These are phyloP conservation scores for Beauveria scarabaeidicola DNA, from an alignment of 2,329 filamentous ascomycete species.

Conservation along the genomic window DNA sequence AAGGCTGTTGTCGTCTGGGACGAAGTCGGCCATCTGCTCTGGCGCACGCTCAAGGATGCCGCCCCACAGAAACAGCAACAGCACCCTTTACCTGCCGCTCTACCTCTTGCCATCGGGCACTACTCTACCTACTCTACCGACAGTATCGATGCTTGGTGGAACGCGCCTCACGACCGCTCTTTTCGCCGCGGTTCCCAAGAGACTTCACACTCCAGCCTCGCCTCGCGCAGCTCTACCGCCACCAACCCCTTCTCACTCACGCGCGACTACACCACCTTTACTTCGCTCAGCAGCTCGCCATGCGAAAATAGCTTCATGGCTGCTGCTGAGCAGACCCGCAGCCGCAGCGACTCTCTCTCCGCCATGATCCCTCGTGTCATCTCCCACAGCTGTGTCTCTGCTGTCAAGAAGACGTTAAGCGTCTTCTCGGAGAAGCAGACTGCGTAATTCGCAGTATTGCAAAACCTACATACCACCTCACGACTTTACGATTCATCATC, in stretches of 20 bases:
- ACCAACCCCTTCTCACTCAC: background rate
- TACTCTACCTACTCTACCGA: background rate
- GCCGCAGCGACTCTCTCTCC: slow-evolving; percentile 6
- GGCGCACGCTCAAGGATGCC: slow-evolving; percentile 20
- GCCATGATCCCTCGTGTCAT: slow-evolving; percentile 10
- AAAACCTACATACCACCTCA: background rate
- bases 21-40: slow-evolving; percentile 27
- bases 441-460: background rate
- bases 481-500: background rate
- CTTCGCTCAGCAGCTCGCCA: slow-evolving; percentile 5
- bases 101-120: background rate
- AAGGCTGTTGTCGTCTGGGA: slow-evolving; percentile 32
- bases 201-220: slow-evolving; percentile 3
- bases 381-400: slow-evolving; percentile 8
- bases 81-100: background rate
- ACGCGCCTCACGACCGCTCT: background rate
- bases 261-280: slow-evolving; percentile 1
- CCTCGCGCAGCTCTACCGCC: background rate
- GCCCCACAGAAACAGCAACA: slow-evolving; percentile 10
- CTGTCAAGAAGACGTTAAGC: slow-evolving; percentile 10
- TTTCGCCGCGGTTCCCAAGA: slow-evolving; percentile 8
- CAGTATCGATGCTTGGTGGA: slow-evolving; percentile 1
- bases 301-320: background rate
- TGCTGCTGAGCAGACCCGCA: background rate
- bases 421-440: slow-evolving; percentile 5